A percentile compares a stretch with the other conserved stretches of the same genome.
Evolutionary conservation across 441 rosid species (phyloP).

Genomic region (Pelargonium australe): DNA sequence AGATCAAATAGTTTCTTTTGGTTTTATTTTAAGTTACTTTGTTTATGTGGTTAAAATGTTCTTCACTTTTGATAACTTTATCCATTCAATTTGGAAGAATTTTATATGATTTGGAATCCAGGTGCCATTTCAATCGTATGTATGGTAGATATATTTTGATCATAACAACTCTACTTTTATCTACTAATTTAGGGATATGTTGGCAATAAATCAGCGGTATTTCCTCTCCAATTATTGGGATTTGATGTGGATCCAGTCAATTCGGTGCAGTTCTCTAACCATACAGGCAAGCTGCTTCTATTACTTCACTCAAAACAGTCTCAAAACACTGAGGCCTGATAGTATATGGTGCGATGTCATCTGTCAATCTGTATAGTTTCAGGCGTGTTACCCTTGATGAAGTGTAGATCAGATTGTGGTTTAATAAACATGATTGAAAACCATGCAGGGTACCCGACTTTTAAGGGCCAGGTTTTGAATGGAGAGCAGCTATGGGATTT

Average conservation of each 20-base stretch:
- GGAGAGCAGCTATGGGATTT: constrained; percentile 83
- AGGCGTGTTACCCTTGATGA: constrained; percentile 20
- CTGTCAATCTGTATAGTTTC: constrained; percentile 29
- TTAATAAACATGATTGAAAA: constrained; percentile 10
- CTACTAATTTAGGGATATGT: constrained; percentile 75
- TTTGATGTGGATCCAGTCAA: constrained; percentile 96
- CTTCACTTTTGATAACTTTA: too few relatives aligned
- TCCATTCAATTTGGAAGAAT: not conserved
- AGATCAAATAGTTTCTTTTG: too few relatives aligned
- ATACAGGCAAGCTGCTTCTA: constrained; percentile 70
- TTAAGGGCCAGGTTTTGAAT: constrained; percentile 91
- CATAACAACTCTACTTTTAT: not conserved
- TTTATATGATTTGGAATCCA: not conserved
- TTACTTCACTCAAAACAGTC: constrained; percentile 32
- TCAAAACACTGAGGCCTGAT: constrained; percentile 32
- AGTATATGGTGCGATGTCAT: constrained; percentile 32
- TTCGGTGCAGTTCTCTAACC: constrained; percentile 99
- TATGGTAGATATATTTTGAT: not conserved
- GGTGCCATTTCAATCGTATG: not conserved
- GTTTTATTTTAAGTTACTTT: too few relatives aligned
- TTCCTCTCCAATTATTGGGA: constrained; percentile 92
- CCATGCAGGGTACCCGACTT: constrained; percentile 80
- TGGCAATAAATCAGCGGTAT: constrained; percentile 95
- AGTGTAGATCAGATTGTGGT: constrained; percentile 13
- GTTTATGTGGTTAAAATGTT: too few relatives aligned